Evolutionary conservation across 441 rosid species (phyloP).

Genomic region (Theobroma grandiflorum): DNA sequence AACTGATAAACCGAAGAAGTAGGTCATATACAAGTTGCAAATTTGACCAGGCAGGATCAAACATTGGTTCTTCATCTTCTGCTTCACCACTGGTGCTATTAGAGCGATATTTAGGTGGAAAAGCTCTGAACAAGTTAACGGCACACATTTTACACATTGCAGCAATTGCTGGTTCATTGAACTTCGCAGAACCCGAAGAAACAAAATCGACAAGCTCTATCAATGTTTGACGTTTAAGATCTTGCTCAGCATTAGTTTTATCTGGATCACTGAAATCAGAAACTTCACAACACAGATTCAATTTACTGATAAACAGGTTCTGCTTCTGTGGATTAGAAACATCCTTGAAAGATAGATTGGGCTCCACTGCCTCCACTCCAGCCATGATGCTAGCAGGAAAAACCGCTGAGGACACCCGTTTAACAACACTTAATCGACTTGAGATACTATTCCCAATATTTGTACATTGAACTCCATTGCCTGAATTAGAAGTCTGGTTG

Average conservation of each 20-base stretch:
- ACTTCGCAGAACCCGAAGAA: slow-evolving; percentile 68
- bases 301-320: slow-evolving; percentile 71
- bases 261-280: slow-evolving; percentile 55
- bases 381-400: slow-evolving; percentile 77
- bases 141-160: slow-evolving; percentile 75
- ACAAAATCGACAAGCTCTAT: slow-evolving; percentile 75
- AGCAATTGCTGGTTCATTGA: slow-evolving; percentile 61
- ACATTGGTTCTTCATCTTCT: slow-evolving; percentile 78
- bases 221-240: slow-evolving; percentile 60
- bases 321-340: slow-evolving; percentile 73
- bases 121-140: slow-evolving; percentile 63
- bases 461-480: slow-evolving; percentile 57
- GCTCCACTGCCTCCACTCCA: slow-evolving; percentile 77
- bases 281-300: slow-evolving; percentile 70
- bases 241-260: slow-evolving; percentile 54
- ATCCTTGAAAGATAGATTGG: slow-evolving; percentile 74
- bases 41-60: slow-evolving; percentile 81
- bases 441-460: slow-evolving; percentile 63
- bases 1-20: slow-evolving; percentile 60
- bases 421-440: slow-evolving; percentile 73
- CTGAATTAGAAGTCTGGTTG: slow-evolving; percentile 44
- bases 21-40: slow-evolving; percentile 75
- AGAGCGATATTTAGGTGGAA: slow-evolving; percentile 69
- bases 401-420: slow-evolving; percentile 84
- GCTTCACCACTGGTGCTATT: slow-evolving; percentile 50